Conservation (phyloP, 1,284 basidiomycete species). For the Xerocomus alliaceus region DNA sequence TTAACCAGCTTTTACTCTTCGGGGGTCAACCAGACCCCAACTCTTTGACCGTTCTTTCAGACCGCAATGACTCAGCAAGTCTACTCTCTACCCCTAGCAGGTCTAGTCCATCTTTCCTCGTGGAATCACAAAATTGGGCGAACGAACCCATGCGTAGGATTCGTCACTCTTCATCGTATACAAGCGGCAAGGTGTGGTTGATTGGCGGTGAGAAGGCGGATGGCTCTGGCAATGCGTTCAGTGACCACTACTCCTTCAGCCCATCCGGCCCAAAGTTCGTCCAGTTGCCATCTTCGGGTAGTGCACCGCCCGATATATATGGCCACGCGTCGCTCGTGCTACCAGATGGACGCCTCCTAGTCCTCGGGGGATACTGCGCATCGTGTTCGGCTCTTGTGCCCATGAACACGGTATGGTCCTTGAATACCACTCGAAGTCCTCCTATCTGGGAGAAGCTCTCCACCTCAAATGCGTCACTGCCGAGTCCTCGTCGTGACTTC, state of each 20-base stretch:
- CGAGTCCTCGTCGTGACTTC: constrained; percentile 71
- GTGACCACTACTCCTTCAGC: constrained; percentile 71
- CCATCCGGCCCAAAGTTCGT: constrained; percentile 59
- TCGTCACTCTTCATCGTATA: constrained; percentile 67
- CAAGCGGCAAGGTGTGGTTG: constrained; percentile 54
- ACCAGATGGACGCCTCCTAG: constrained; percentile 70
- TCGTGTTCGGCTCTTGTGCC: constrained; percentile 56
- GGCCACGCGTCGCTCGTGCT: constrained; percentile 76
- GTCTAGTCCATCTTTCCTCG: constrained; percentile 52
- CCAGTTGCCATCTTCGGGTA: constrained; percentile 55
- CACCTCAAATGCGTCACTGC: constrained; percentile 52
- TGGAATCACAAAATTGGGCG: constrained; percentile 62
- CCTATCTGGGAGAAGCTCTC: constrained; percentile 59
- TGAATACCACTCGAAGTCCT: constrained; percentile 62
- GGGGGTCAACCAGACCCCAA: constrained; percentile 76
- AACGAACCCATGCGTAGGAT: constrained; percentile 75
- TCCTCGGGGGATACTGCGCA: constrained; percentile 75
- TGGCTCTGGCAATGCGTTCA: constrained; percentile 69
- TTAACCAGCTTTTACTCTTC: constrained; percentile 64
- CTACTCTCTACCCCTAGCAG: constrained; percentile 55
- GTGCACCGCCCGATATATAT: constrained; percentile 69
- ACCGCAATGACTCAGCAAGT: constrained; percentile 67
- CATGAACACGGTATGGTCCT: constrained; percentile 64
- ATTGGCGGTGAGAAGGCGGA: constrained; percentile 81
- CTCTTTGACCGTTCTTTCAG: constrained; percentile 58